Evolutionary conservation across 371 early-diverging fungal genomes (phyloP).

Genomic region (Parasitella parasitica): DNA sequence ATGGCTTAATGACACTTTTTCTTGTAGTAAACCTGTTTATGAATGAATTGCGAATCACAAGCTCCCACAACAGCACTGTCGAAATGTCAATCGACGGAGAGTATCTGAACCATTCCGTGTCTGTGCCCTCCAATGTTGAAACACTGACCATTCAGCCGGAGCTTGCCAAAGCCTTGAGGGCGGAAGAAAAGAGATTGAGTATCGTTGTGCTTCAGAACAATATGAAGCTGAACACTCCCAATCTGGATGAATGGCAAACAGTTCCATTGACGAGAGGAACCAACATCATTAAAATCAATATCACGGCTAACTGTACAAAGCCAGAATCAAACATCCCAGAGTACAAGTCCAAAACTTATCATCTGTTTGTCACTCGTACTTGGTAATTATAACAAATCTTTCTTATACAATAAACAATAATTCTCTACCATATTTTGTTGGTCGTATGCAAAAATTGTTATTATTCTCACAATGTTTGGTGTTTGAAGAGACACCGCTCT

Average conservation of each 20-base stretch:
- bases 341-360: conserved; percentile 36
- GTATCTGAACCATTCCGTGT: conserved; percentile 32
- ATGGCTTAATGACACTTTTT: too few relatives aligned
- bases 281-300: conserved; percentile 36
- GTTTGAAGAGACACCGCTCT: too few relatives aligned
- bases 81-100: conserved; percentile 24
- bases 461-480: too few relatives aligned
- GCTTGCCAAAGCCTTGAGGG: conserved; percentile 16
- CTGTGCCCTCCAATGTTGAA: conserved; percentile 25
- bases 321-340: conserved; percentile 29
- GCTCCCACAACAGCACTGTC: conserved; percentile 7
- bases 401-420: not conserved
- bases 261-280: conserved; percentile 25
- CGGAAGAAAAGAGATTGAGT: conserved; percentile 25
- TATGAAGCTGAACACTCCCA: conserved; percentile 21
- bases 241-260: conserved; percentile 22
- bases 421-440: too few relatives aligned
- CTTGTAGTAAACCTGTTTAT: conserved; percentile 14
- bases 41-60: conserved; percentile 4
- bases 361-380: conserved; percentile 35
- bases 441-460: too few relatives aligned
- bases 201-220: conserved; percentile 38
- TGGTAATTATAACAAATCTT: conserved; percentile 12
- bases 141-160: conserved; percentile 27
- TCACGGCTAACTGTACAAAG: conserved; percentile 36